Evolutionary conservation across 495 filamentous ascomycete genomes (phyloP).

Genomic region (Podospora pseudopauciseta): DNA sequence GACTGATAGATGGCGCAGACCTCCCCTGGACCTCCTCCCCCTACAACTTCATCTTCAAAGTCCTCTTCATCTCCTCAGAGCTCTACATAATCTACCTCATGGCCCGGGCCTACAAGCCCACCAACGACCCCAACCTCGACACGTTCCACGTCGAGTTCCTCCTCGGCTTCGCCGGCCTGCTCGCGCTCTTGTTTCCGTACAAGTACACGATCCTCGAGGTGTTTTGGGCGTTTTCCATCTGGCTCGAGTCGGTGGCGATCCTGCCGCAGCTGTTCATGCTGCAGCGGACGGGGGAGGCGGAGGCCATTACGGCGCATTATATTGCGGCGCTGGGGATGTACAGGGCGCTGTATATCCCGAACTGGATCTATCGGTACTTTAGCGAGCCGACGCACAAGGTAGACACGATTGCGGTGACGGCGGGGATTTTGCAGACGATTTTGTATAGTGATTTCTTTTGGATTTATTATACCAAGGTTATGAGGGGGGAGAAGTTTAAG

Average conservation of each 20-base stretch:
- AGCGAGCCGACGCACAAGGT: conserved; percentile 61
- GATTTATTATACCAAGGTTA: conserved; percentile 94
- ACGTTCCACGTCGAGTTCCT: conserved; percentile 96
- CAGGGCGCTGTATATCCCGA: conserved; percentile 92
- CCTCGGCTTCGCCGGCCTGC: conserved; percentile 68
- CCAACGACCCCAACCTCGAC: conserved; percentile 90
- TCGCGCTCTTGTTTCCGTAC: conserved; percentile 82
- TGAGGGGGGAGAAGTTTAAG: conserved; percentile 87
- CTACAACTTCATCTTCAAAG: conserved; percentile 93
- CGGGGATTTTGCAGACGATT: conserved; percentile 87
- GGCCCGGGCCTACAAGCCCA: conserved; percentile 92
- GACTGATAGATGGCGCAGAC: conserved; percentile 48
- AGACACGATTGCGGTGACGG: conserved; percentile 78
- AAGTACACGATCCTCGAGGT: conserved; percentile 72
- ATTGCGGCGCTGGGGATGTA: conserved; percentile 93
- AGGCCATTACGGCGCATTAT: conserved; percentile 97
- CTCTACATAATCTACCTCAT: conserved; percentile 95
- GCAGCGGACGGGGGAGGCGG: conserved; percentile 93
- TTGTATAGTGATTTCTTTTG: conserved; percentile 99
- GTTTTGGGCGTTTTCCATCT: conserved; percentile 94
- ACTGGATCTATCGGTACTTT: conserved; percentile 91
- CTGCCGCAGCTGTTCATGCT: conserved; percentile 97
- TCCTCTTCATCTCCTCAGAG: conserved; percentile 87
- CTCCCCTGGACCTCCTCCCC: conserved; percentile 80
- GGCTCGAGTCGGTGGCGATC: conserved; percentile 94